Conservation (phyloP, 2,329 filamentous ascomycete species). For the Atkinsonella texensis region DNA sequence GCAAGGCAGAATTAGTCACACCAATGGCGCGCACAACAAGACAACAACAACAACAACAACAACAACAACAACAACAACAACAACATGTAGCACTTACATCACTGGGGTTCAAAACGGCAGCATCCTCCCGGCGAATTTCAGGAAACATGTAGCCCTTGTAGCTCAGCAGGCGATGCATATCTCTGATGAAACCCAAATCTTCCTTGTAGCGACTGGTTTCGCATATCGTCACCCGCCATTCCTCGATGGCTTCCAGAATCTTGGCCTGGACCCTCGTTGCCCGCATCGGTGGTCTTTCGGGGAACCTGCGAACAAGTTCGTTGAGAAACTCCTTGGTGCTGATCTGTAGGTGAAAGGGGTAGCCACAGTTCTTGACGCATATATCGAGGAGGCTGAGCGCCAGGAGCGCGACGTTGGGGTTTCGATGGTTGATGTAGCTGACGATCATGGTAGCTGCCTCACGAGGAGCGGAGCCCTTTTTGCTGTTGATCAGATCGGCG, state of each 20-base stretch:
- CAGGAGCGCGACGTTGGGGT: slow-evolving; percentile 85
- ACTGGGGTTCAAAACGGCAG: slow-evolving; percentile 89
- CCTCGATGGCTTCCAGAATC: slow-evolving; percentile 92
- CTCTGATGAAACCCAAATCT: slow-evolving; percentile 87
- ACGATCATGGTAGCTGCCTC: slow-evolving; percentile 92
- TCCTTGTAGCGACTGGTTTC: slow-evolving; percentile 97
- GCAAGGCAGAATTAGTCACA: slow-evolving; percentile 1
- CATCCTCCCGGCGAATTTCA: slow-evolving; percentile 83
- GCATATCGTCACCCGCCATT: slow-evolving; percentile 97
- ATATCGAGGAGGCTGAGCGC: slow-evolving; percentile 91
- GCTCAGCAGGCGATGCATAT: slow-evolving; percentile 91
- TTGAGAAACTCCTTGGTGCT: slow-evolving; percentile 98
- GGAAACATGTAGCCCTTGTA: slow-evolving; percentile 98
- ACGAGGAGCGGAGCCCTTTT: slow-evolving; percentile 90
- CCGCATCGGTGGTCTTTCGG: slow-evolving; percentile 80
- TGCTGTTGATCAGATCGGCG: slow-evolving; percentile 88
- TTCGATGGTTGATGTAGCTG: slow-evolving; percentile 90
- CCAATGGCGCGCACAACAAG: slow-evolving; percentile 15
- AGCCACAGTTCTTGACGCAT: slow-evolving; percentile 99
- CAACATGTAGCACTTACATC: slow-evolving; percentile 55
- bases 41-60: no score
- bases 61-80: no score
- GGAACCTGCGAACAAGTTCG: slow-evolving; percentile 90
- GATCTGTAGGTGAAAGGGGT: slow-evolving; percentile 96
- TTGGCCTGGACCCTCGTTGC: slow-evolving; percentile 78